phyloP scores from a whole-genome alignment of 176 grass and related monocot genomes.

The Zoysia japonica region DNA sequence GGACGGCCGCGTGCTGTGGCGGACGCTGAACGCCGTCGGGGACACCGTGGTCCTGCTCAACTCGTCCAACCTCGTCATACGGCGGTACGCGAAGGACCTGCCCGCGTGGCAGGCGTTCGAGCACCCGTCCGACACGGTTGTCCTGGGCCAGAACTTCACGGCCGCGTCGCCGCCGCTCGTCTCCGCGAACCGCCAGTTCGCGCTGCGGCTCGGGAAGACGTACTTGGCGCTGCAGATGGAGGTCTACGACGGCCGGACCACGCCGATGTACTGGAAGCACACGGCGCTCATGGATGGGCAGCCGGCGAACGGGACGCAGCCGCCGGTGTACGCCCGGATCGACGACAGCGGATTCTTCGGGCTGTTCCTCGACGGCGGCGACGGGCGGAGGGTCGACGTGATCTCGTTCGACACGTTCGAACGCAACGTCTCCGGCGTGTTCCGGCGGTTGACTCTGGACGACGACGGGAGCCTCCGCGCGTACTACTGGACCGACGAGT shows the following conservation, averaged over 20 bases:
- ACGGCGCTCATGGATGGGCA: slow-evolving; percentile 16
- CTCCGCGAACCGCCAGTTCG: slow-evolving; percentile 50
- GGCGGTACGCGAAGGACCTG: not conserved
- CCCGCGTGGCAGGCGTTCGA: slow-evolving; percentile 67
- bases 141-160: slow-evolving; percentile 72
- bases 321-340: slow-evolving; percentile 52
- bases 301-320: slow-evolving; percentile 33
- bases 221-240: slow-evolving; percentile 58
- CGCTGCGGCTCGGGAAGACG: slow-evolving; percentile 41
- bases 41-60: slow-evolving; percentile 53
- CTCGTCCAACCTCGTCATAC: slow-evolving; percentile 63
- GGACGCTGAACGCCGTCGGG: slow-evolving; percentile 28
- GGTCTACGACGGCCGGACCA: slow-evolving; percentile 32
- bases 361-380: slow-evolving; percentile 40
- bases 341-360: slow-evolving; percentile 68
- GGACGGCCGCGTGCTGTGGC: slow-evolving; percentile 37
- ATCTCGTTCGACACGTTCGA: slow-evolving; percentile 68
- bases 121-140: slow-evolving; percentile 62
- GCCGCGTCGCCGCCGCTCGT: slow-evolving; percentile 38
- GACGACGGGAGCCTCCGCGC: slow-evolving; percentile 70
- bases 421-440: slow-evolving; percentile 28
- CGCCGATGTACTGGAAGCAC: slow-evolving; percentile 61
- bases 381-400: slow-evolving; percentile 39
- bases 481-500: slow-evolving; percentile 53
- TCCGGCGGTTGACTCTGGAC: slow-evolving; percentile 65